Conservation (phyloP, 2,329 filamentous ascomycete genomes). For the Pseudocercospora fijiensis region DNA sequence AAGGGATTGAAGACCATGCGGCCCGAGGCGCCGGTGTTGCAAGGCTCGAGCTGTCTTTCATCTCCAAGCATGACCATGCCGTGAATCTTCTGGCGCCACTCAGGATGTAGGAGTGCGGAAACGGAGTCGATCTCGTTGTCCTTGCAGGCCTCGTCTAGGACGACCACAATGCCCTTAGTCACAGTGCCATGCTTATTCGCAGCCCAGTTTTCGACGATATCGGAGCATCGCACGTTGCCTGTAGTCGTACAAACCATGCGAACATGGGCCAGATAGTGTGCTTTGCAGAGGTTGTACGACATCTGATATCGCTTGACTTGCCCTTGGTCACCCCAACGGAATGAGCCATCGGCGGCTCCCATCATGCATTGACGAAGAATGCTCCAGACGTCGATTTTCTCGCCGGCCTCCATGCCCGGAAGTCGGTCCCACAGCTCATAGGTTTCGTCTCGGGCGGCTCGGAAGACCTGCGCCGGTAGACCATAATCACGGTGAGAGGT, state of each 20-base stretch:
- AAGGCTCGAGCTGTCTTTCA: slow-evolving; percentile 24
- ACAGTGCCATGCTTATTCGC: slow-evolving; percentile 15
- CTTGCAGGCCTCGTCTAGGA: slow-evolving; percentile 28
- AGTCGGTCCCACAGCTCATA: slow-evolving; percentile 2
- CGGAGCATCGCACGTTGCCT: slow-evolving; percentile 21
- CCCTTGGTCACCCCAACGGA: slow-evolving; percentile 16
- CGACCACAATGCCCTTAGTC: slow-evolving; percentile 19
- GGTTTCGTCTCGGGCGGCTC: slow-evolving; percentile 9
- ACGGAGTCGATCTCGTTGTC: slow-evolving; percentile 26
- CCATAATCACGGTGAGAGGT: slow-evolving; percentile 14
- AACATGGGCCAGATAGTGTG: slow-evolving; percentile 15
- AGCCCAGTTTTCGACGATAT: slow-evolving; percentile 24
- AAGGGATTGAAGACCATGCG: slow-evolving; percentile 22
- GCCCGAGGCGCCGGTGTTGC: slow-evolving; percentile 22
- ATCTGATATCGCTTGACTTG: slow-evolving; percentile 17
- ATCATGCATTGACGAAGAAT: slow-evolving; percentile 18
- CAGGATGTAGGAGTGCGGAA: slow-evolving; percentile 15
- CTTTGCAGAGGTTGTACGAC: slow-evolving; percentile 23
- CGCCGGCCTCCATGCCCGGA: not conserved
- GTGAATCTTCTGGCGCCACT: slow-evolving; percentile 20
- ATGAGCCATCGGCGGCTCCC: slow-evolving; percentile 14
- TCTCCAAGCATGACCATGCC: slow-evolving; percentile 27
- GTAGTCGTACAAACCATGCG: slow-evolving; percentile 27
- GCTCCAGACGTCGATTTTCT: slow-evolving; percentile 19
- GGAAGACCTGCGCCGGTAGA: slow-evolving; percentile 18